A percentile compares a stretch with the other conserved stretches of the same genome.
phyloP scores from a whole-genome alignment of 2,329 filamentous ascomycete species.

The Aurifilum marmelostoma region DNA sequence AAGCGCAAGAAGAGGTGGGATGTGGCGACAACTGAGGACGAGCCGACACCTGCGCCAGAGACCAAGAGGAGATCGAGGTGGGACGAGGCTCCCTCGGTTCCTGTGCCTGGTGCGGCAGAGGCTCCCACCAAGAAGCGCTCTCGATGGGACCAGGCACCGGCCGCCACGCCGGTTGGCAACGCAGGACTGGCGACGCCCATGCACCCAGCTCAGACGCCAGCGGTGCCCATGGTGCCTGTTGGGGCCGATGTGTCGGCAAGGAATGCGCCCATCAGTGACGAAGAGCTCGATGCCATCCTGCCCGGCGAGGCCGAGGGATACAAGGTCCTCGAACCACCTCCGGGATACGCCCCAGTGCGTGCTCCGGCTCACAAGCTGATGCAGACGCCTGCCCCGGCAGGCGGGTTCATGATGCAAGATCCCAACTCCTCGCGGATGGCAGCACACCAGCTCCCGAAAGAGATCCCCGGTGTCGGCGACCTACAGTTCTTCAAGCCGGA shows the following conservation, averaged over 20 bases:
- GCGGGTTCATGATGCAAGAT: constrained; percentile 97
- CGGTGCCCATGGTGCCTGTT: constrained; percentile 62
- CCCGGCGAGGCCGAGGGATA: constrained; percentile 89
- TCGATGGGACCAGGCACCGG: constrained; percentile 89
- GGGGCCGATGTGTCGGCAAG: constrained; percentile 80
- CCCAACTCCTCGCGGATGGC: constrained; percentile 80
- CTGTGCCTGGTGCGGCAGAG: constrained; percentile 61
- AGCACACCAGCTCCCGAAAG: constrained; percentile 89
- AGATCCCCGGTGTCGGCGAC: constrained; percentile 95
- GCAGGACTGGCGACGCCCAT: constrained; percentile 78
- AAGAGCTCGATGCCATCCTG: constrained; percentile 90
- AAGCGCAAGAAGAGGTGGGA: constrained; percentile 98
- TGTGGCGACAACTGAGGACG: constrained; percentile 63
- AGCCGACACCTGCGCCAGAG: constrained; percentile 50
- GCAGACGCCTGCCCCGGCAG: constrained; percentile 73
- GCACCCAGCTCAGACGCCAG: constrained; percentile 66
- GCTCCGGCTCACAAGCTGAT: constrained; percentile 76
- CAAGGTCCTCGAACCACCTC: constrained; percentile 86
- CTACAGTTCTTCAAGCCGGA: constrained; percentile 98
- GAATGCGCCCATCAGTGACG: constrained; percentile 84
- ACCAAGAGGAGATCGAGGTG: constrained; percentile 82
- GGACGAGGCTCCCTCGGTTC: constrained; percentile 75
- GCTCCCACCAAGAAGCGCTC: constrained; percentile 74
- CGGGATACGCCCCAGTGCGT: constrained; percentile 85
- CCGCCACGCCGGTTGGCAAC: constrained; percentile 74